Evolutionary conservation across 2,329 filamentous ascomycete genomes (phyloP), one percentile per base, ranked within the genome.

Genomic region (Didymosphaeria variabile): DNA sequence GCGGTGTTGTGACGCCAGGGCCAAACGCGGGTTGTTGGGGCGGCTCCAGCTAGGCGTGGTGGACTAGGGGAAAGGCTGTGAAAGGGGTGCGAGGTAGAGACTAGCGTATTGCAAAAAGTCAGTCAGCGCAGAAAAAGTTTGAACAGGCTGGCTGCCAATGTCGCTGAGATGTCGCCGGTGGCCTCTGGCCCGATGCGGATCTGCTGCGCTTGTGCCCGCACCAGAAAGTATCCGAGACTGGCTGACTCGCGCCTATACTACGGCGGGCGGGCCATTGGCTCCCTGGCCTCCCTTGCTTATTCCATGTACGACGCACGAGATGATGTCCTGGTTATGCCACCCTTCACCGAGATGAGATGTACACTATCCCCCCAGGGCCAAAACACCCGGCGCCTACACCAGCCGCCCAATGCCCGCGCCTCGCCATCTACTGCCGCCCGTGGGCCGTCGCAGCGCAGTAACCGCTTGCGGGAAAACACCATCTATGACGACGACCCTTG

Each of bases 241-340:
- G 53, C 54, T 71, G 71, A 73, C 71, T 73, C 71, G 71, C 62
- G 64, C 67, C 67, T 69, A 64, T 70, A 67, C 66, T 67, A 58
- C 54, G 57, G 49, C 42, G 19, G 8, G n/a, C 58, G 47, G 59
- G 59, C 66, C 52, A 72, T 73, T 75, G 67, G 72, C 62, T 60
- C 60, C 64, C 38, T 40, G 60, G 31, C 9, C 44, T 61, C 67
- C 69, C 71, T 72, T 72, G 71, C 71, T 65, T 65, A 50, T 57
- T 69, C 52, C 63, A 59, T 63, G 67, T 72, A 70, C 66, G 65
- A 73, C 67, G 65, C 65, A 64, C 61, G 57, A 52, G 58, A 66
- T 68, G 64, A 65, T 63, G 63, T 62, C 63, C 63, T 66, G 54
- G 55, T 71, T 70, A 69, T 72, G 65, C 65, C 61, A 68, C 67